Percentiles rank a stretch among this genome's conserved stretches.
Conservation (phyloP, 2,329 filamentous ascomycete genomes). For the Ceratocystis harringtonii region DNA sequence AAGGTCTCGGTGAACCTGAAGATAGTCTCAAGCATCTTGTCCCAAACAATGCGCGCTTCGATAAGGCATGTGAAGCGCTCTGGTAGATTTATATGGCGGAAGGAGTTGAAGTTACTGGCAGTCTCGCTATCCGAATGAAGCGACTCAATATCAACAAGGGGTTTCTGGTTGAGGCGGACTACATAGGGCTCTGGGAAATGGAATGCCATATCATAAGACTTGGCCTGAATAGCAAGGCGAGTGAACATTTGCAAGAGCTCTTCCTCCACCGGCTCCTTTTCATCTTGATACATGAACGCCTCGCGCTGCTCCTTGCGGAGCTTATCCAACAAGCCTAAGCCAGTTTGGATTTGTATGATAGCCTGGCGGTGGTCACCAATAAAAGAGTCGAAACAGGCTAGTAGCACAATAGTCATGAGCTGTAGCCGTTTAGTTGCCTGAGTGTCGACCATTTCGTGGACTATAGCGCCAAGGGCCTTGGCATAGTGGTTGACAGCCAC, state of each 20-base stretch:
- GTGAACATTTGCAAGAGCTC: slow-evolving; percentile 50
- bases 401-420: slow-evolving; percentile 49
- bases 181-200: slow-evolving; percentile 49
- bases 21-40: slow-evolving; percentile 40
- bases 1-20: slow-evolving; percentile 45
- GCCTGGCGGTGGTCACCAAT: slow-evolving; percentile 48
- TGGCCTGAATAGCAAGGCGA: slow-evolving; percentile 48
- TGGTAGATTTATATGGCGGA: slow-evolving; percentile 22
- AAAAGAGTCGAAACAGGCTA: slow-evolving; percentile 55
- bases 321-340: slow-evolving; percentile 39
- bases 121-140: background rate
- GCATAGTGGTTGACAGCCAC: slow-evolving; percentile 46
- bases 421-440: slow-evolving; percentile 35
- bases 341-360: slow-evolving; percentile 45
- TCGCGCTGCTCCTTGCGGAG: slow-evolving; percentile 33
- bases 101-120: background rate
- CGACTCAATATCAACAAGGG: background rate
- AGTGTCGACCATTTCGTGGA: slow-evolving; percentile 30
- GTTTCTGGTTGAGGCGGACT: slow-evolving; percentile 31
- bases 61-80: slow-evolving; percentile 34
- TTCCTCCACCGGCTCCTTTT: slow-evolving; percentile 36
- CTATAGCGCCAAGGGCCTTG: slow-evolving; percentile 37
- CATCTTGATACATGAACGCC: slow-evolving; percentile 18
- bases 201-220: slow-evolving; percentile 54
- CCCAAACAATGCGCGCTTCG: slow-evolving; percentile 42